These are phyloP conservation scores for Solanum pinnatisectum DNA, from an alignment of 257 asterid species.

Conservation along the genomic window DNA sequence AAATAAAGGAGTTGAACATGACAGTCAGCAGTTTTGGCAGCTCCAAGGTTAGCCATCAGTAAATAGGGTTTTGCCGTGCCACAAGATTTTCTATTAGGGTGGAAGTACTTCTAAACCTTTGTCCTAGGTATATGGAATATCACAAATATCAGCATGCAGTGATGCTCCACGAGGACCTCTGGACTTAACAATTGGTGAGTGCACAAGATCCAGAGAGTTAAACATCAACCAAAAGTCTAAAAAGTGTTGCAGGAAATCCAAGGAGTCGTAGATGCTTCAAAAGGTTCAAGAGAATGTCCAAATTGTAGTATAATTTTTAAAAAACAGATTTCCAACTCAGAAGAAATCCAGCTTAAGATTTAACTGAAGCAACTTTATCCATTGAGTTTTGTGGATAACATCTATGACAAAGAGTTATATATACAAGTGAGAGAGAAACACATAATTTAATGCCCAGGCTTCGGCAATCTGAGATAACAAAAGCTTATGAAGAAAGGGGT, in stretches of 20 bases:
- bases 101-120: background rate
- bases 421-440: background rate
- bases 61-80: background rate
- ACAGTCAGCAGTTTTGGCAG: background rate
- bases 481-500: constrained; percentile 30
- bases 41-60: background rate
- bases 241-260: background rate
- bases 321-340: background rate
- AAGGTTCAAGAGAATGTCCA: background rate
- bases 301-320: background rate
- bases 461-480: background rate
- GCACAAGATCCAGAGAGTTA: background rate
- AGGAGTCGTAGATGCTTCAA: background rate
- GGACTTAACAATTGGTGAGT: background rate
- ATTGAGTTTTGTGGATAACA: background rate
- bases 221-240: background rate
- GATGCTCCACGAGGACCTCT: background rate
- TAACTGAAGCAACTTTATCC: background rate
- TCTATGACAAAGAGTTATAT: too few relatives aligned
- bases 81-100: background rate
- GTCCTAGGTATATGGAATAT: background rate
- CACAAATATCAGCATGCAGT: background rate
- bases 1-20: background rate
- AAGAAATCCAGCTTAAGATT: background rate
- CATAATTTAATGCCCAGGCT: background rate